A percentile compares a stretch with the other conserved stretches of the same genome.
These are phyloP conservation scores for Termitomyces sp. DNA, from an alignment of 768 basidiomycete species.

Conservation along the genomic window DNA sequence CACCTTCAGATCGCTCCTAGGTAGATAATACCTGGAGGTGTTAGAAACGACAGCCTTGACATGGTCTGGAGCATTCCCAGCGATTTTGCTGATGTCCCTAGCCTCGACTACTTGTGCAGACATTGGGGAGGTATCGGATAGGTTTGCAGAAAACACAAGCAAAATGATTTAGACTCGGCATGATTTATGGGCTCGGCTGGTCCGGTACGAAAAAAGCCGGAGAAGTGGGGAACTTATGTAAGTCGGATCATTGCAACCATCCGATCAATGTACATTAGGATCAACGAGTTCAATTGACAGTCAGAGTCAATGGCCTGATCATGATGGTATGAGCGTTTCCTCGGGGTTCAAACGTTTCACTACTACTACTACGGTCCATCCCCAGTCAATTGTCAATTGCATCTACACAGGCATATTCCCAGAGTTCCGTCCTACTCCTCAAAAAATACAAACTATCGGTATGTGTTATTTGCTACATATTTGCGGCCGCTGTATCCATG, in stretches of 20 bases:
- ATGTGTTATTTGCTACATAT: not conserved
- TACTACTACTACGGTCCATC: too few relatives aligned
- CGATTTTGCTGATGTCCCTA: constrained; percentile 22
- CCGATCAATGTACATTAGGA: not conserved
- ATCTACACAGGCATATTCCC: not conserved
- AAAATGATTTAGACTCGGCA: not conserved
- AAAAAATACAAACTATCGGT: not conserved
- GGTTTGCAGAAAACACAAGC: not conserved
- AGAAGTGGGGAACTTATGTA: not conserved
- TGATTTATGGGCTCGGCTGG: constrained; percentile 10
- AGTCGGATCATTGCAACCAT: not conserved
- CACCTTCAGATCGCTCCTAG: constrained; percentile 4
- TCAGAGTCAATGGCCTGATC: too few relatives aligned
- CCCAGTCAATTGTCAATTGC: too few relatives aligned
- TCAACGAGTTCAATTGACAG: not conserved
- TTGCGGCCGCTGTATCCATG: not conserved
- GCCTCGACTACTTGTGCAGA: constrained; percentile 8
- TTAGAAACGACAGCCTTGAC: constrained; percentile 26
- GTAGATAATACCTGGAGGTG: constrained; percentile 17
- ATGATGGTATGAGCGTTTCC: not conserved
- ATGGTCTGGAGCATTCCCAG: constrained; percentile 30
- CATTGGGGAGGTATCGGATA: not conserved
- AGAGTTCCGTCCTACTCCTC: not conserved
- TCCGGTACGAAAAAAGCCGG: constrained; percentile 15
- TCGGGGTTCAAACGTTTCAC: too few relatives aligned